Evolutionary conservation across 192 early-diverging fungal species (phyloP).

Genomic region (Cetraspora pellucida): DNA sequence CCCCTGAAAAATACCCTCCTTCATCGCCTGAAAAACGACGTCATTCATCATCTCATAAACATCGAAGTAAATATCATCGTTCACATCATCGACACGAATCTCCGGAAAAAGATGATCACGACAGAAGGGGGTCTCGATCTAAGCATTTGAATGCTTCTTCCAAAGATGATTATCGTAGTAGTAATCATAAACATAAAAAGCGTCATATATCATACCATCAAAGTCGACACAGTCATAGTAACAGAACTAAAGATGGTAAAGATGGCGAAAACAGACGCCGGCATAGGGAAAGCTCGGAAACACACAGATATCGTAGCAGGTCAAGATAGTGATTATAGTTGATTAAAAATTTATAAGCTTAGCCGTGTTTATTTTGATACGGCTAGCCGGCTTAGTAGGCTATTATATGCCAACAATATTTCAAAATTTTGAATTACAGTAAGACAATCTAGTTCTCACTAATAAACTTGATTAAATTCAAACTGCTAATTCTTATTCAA

Average conservation of each 20-base stretch:
- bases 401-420: too few species aligned
- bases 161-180: conserved; percentile 20
- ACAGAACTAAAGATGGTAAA: conserved; percentile 21
- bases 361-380: too few species aligned
- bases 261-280: conserved; percentile 1
- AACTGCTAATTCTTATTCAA: too few species aligned
- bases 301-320: too few species aligned
- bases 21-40: conserved; percentile 10
- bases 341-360: too few species aligned
- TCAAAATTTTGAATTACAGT: too few species aligned
- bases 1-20: background rate
- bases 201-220: conserved; percentile 19
- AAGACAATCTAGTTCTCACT: too few species aligned
- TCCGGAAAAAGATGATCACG: conserved; percentile 16
- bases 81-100: conserved; percentile 21
- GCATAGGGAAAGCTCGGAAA: background rate
- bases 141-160: conserved; percentile 7
- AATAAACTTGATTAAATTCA: too few species aligned
- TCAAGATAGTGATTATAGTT: too few species aligned
- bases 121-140: background rate
- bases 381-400: too few species aligned
- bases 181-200: conserved; percentile 9
- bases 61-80: conserved; percentile 10
- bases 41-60: conserved; percentile 14
- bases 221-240: background rate